These are phyloP conservation scores for Dioscorea cayenensis DNA, from an alignment of 116 monocot genomes.

Conservation along the genomic window DNA sequence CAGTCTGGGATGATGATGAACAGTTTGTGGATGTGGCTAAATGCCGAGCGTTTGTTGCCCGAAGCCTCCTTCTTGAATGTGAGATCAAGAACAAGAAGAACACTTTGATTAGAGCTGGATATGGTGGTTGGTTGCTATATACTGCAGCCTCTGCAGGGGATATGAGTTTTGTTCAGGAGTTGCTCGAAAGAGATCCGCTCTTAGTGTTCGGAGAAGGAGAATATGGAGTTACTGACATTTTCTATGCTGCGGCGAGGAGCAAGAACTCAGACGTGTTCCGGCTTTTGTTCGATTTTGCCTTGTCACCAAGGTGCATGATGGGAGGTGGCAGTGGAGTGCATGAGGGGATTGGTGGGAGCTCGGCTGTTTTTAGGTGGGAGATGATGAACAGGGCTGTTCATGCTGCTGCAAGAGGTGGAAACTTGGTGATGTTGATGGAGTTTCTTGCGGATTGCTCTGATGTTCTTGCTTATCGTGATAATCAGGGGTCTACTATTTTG, in stretches of 20 bases:
- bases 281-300: slow-evolving; percentile 43
- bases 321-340: slow-evolving; percentile 6
- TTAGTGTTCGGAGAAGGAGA: slow-evolving; percentile 94
- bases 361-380: slow-evolving; percentile 46
- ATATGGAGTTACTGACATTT: slow-evolving; percentile 85
- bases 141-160: slow-evolving; percentile 83
- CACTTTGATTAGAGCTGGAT: slow-evolving; percentile 69
- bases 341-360: slow-evolving; percentile 12
- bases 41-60: slow-evolving; percentile 61
- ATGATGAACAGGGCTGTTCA: slow-evolving; percentile 69
- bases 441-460: slow-evolving; percentile 36
- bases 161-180: slow-evolving; percentile 38
- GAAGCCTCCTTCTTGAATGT: slow-evolving; percentile 55
- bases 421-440: slow-evolving; percentile 59
- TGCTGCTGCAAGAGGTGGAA: slow-evolving; percentile 78
- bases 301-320: slow-evolving; percentile 34
- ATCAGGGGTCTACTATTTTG: slow-evolving; percentile 66
- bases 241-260: slow-evolving; percentile 85
- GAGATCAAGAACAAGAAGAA: slow-evolving; percentile 44
- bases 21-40: slow-evolving; percentile 52
- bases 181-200: slow-evolving; percentile 71
- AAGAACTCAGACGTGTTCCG: slow-evolving; percentile 53
- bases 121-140: slow-evolving; percentile 93
- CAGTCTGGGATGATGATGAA: slow-evolving; percentile 90
- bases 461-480: slow-evolving; percentile 57